Percentiles rank a stretch among this genome's conserved stretches.
Conservation (phyloP, 257 asterid genomes). For the Solanum infundibuliforme region DNA sequence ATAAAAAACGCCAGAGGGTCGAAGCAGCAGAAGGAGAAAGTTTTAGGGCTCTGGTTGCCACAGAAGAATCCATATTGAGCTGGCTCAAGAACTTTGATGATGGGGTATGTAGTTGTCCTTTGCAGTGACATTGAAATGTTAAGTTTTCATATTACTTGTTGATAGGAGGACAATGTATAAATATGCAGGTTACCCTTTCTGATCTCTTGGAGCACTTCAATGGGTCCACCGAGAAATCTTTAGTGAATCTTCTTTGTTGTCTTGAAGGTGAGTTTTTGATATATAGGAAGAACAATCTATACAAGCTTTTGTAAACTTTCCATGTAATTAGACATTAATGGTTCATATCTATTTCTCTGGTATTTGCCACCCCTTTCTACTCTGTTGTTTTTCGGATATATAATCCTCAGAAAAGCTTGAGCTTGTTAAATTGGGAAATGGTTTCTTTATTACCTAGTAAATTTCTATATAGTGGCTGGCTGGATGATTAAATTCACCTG, state of each 20-base stretch:
- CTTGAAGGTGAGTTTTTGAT: slow-evolving; percentile 71
- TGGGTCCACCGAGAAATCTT: slow-evolving; percentile 44
- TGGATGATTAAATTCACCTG: neutral
- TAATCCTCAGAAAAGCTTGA: neutral
- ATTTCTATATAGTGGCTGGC: neutral
- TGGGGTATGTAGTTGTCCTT: slow-evolving; percentile 46
- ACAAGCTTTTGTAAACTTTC: slow-evolving; percentile 41
- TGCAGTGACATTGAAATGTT: neutral
- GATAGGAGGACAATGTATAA: neutral
- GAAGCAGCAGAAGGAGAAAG: slow-evolving; percentile 18
- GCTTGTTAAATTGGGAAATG: neutral
- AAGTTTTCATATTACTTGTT: neutral
- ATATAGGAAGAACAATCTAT: slow-evolving; percentile 46
- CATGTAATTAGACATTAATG: slow-evolving; percentile 2
- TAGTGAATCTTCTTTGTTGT: slow-evolving; percentile 34
- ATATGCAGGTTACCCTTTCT: slow-evolving; percentile 46
- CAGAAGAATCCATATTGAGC: slow-evolving; percentile 41
- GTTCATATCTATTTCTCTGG: neutral
- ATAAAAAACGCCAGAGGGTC: slow-evolving; percentile 49
- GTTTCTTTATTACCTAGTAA: neutral
- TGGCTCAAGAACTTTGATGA: slow-evolving; percentile 46
- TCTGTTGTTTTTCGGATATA: neutral
- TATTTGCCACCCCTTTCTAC: neutral
- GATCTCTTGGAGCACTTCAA: slow-evolving; percentile 55
- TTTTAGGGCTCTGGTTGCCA: slow-evolving; percentile 25